These are phyloP conservation scores for Tylopilus subfusipes DNA, from an alignment of 768 basidiomycete species.

Conservation along the genomic window DNA sequence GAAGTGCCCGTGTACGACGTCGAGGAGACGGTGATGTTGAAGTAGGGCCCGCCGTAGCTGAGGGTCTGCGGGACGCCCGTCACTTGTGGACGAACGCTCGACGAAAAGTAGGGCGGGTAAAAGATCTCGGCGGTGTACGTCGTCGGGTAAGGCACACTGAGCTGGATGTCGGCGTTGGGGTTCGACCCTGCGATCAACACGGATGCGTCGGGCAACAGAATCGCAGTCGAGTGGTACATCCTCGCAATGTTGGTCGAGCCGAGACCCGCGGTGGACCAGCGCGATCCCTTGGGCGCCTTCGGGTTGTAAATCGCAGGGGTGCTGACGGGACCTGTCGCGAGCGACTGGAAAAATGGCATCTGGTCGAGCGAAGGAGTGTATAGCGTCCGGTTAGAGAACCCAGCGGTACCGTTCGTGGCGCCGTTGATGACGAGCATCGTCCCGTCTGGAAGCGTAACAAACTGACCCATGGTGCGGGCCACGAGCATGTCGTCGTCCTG, in stretches of 20 bases:
- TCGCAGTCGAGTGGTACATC: conserved; percentile 88
- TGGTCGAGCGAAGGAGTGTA: conserved; percentile 37
- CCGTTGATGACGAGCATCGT: conserved; percentile 82
- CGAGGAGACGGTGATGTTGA: conserved; percentile 69
- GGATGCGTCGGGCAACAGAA: conserved; percentile 85
- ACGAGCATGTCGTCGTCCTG: conserved; percentile 75
- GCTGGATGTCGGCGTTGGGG: conserved; percentile 82
- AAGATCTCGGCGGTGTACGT: conserved; percentile 83
- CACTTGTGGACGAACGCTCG: conserved; percentile 63
- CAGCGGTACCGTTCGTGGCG: conserved; percentile 82
- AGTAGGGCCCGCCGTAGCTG: conserved; percentile 77
- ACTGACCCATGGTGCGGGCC: conserved; percentile 88
- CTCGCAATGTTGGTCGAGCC: conserved; percentile 63
- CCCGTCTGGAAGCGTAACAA: conserved; percentile 78
- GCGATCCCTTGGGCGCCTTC: conserved; percentile 60
- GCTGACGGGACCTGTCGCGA: conserved; percentile 77
- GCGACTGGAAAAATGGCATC: conserved; percentile 70
- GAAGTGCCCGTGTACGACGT: conserved; percentile 58
- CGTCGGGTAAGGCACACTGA: conserved; percentile 62
- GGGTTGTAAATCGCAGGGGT: conserved; percentile 86
- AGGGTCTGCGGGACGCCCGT: conserved; percentile 69
- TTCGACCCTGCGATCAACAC: conserved; percentile 91
- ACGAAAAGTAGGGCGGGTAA: conserved; percentile 86
- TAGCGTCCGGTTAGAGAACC: conserved; percentile 63
- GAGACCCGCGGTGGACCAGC: conserved; percentile 71